Percentiles rank a stretch among this genome's conserved stretches.
These are phyloP conservation scores for Scytalidium sp. DNA, from an alignment of 2,329 filamentous ascomycete genomes.

Conservation along the genomic window DNA sequence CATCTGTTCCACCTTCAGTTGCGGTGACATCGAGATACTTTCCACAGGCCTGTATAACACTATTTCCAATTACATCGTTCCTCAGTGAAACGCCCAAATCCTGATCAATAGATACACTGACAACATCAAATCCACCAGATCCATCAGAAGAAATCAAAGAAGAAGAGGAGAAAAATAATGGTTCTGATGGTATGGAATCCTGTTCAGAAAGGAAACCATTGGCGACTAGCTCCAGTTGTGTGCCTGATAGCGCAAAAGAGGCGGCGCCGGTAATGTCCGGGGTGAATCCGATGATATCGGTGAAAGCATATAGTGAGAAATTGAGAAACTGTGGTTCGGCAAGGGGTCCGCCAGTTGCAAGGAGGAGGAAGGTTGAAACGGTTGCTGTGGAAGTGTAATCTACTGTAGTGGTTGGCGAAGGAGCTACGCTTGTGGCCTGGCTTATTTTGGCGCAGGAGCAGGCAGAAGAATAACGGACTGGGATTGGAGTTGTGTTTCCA, in stretches of 20 bases:
- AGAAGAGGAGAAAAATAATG: too few species aligned
- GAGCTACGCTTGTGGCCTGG: background rate
- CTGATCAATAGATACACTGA: too few species aligned
- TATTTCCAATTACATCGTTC: too few species aligned
- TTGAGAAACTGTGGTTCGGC: background rate
- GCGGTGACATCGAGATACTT: too few species aligned
- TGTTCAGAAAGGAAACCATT: background rate
- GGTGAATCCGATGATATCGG: background rate
- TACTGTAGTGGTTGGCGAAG: background rate
- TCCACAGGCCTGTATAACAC: too few species aligned
- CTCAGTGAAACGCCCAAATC: too few species aligned
- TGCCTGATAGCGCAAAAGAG: background rate
- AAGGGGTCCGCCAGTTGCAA: background rate
- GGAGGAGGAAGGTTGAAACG: background rate
- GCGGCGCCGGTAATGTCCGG: background rate
- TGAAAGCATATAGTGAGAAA: background rate
- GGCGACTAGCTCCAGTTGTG: background rate
- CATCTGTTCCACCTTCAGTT: too few species aligned
- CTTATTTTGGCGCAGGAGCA: slow-evolving; percentile 1
- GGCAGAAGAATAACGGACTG: background rate
- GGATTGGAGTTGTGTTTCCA: background rate
- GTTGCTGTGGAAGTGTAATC: slow-evolving; percentile 1
- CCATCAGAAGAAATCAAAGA: too few species aligned
- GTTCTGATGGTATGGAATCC: too few species aligned
- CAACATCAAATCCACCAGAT: too few species aligned